A percentile compares a stretch with the other conserved stretches of the same genome.
phyloP scores from a whole-genome alignment of 2,329 filamentous ascomycete genomes.

The Exserohilum rostratum region DNA sequence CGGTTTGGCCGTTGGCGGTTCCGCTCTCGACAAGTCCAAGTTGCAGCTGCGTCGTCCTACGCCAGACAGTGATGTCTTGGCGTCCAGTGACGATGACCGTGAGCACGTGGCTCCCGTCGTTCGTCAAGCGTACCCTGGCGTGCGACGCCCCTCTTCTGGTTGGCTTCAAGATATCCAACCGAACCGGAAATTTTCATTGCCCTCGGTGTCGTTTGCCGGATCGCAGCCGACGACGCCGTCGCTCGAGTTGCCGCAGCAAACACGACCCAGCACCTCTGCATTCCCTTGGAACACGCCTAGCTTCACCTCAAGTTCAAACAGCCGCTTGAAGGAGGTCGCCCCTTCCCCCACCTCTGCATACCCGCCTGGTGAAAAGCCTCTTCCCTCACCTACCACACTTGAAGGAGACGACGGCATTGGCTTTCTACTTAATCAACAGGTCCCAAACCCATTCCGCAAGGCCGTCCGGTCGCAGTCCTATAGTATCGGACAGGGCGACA shows the following conservation, averaged over 20 bases:
- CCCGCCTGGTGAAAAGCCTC: constrained; percentile 26
- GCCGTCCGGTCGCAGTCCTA: constrained; percentile 96
- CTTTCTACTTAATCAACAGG: constrained; percentile 50
- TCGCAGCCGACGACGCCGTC: constrained; percentile 84
- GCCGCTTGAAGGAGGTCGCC: constrained; percentile 40
- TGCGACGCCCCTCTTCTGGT: constrained; percentile 46
- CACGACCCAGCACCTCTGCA: constrained; percentile 49
- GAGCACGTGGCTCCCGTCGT: constrained; percentile 57
- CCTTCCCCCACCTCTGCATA: constrained; percentile 44
- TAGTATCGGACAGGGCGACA: constrained; percentile 87
- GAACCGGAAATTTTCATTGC: constrained; percentile 75
- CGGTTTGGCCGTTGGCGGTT: constrained; percentile 35
- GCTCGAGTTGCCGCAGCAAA: constrained; percentile 61
- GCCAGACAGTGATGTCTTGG: constrained; percentile 90
- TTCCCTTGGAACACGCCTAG: constrained; percentile 53
- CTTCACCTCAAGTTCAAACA: constrained; percentile 33
- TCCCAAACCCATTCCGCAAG: constrained; percentile 89
- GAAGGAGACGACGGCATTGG: constrained; percentile 58
- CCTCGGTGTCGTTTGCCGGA: constrained; percentile 69
- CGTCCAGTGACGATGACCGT: constrained; percentile 90
- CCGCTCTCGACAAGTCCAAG: constrained; percentile 70
- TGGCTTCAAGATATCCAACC: constrained; percentile 84
- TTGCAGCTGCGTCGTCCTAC: constrained; percentile 75
- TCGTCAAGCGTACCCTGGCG: constrained; percentile 31
- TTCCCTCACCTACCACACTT: constrained; percentile 39